Evolutionary conservation across 225 moss, liverwort and hornwort genomes (phyloP), one percentile per base, ranked within the genome.

Genomic region (Climacium dendroides): DNA sequence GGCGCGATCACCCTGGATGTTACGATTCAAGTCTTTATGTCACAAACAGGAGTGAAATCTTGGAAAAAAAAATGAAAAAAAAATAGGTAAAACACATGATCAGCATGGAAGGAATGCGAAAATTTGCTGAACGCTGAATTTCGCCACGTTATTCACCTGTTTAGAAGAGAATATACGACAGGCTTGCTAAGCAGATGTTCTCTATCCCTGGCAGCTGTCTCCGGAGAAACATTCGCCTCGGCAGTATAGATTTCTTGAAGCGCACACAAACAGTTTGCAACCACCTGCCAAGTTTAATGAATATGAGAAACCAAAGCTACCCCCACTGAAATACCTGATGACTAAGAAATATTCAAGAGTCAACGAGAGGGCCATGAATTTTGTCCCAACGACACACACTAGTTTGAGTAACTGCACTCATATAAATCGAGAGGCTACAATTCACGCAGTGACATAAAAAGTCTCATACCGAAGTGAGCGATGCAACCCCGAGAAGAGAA

Each of bases 191-290:
- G 94, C 78, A 92, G 95, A 91, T 82, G 94, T 88, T 99, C 98
- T 86, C 97, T 94, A 66, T 99, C 98, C 90, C 95, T 95, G 79
- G 92, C 86, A 62, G 96, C 97, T 69, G 90, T 76, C 86, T 97
- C 98, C 73, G 95, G 94, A 45, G 94, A 94, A 41, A 91, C 90
- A 75, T 90, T 95, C 54, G 94, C 95, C 91, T 99, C 98, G 26
- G 97, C 93, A 50, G 91, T 80, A 84, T 95, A 94, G 67, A 99
- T 96, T 93, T 99, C 98, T 90, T 97, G 89, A 85, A 99, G 93
- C 63, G 97, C 95, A 87, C 93, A 96, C 82, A 99, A 89, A 87
- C 98, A 99, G 88, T 99, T 99, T 74, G 98, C 97, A 86, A 97
- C 95, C 66, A 99, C 98, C 98, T 99, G 90, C 81, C 84, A 90